Conservation (phyloP, 345 rosid species). For the Arabidopsis suecica region DNA sequence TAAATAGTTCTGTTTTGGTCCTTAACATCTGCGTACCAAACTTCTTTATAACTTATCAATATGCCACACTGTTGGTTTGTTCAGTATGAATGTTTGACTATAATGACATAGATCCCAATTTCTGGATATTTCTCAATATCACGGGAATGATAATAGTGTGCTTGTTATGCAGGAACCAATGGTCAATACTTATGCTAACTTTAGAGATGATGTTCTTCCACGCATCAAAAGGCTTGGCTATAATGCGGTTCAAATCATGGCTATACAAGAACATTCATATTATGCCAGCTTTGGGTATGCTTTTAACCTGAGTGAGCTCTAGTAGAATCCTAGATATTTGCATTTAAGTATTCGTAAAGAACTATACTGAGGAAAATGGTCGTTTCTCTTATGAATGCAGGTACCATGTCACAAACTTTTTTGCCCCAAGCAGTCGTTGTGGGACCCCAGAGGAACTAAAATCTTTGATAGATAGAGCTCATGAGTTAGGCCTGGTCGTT, state of each 20-base stretch:
- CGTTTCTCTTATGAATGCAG: slow-evolving; percentile 54
- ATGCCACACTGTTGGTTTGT: slow-evolving; percentile 23
- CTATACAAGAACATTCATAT: slow-evolving; percentile 97
- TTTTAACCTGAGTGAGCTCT: slow-evolving; percentile 30
- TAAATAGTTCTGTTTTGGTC: background rate
- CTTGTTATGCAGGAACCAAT: slow-evolving; percentile 73
- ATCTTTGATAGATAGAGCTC: slow-evolving; percentile 91
- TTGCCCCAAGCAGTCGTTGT: slow-evolving; percentile 95
- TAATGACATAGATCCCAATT: slow-evolving; percentile 14
- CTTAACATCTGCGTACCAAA: slow-evolving; percentile 17
- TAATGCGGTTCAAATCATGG: slow-evolving; percentile 99
- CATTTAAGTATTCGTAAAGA: slow-evolving; percentile 17
- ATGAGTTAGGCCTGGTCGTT: slow-evolving; percentile 90
- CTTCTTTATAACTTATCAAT: slow-evolving; percentile 9
- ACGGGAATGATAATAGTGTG: slow-evolving; percentile 30
- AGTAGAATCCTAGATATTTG: slow-evolving; percentile 5
- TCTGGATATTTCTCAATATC: slow-evolving; percentile 1
- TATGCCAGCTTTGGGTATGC: slow-evolving; percentile 96
- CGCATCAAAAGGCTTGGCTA: slow-evolving; percentile 94
- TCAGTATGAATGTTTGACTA: slow-evolving; percentile 6
- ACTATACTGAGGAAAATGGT: slow-evolving; percentile 19
- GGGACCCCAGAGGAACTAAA: slow-evolving; percentile 96
- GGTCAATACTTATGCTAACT: slow-evolving; percentile 81
- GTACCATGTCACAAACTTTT: slow-evolving; percentile 94
- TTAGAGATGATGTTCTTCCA: slow-evolving; percentile 95